Evolutionary conservation across 2,329 filamentous ascomycete species (phyloP).

Genomic region (Colletotrichum magnum): DNA sequence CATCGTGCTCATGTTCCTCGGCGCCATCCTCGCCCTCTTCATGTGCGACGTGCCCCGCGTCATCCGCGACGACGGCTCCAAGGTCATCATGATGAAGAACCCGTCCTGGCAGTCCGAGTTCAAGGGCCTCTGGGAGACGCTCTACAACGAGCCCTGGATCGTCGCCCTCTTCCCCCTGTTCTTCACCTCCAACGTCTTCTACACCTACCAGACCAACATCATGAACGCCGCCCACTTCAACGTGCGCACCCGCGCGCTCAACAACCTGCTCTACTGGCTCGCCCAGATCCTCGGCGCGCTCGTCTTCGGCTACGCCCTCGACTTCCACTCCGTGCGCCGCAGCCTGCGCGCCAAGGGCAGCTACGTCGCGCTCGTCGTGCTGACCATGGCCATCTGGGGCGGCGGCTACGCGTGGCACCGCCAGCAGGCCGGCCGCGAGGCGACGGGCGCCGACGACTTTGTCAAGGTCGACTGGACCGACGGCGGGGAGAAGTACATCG

Average conservation of each 20-base stretch:
- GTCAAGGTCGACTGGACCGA: constrained; percentile 74
- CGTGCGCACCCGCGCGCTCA: constrained; percentile 81
- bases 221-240: constrained; percentile 81
- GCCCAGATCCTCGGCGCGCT: constrained; percentile 84
- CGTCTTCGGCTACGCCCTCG: constrained; percentile 80
- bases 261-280: constrained; percentile 83
- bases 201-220: constrained; percentile 80
- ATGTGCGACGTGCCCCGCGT: constrained; percentile 81
- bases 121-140: constrained; percentile 80
- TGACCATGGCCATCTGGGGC: constrained; percentile 87
- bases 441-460: constrained; percentile 46
- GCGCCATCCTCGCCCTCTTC: constrained; percentile 77
- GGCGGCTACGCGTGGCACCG: constrained; percentile 85
- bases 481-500: constrained; percentile 71
- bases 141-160: constrained; percentile 80
- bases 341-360: constrained; percentile 76
- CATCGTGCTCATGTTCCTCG: constrained; percentile 83
- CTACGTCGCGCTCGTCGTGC: constrained; percentile 72
- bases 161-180: constrained; percentile 86
- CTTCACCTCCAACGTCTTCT: constrained; percentile 87
- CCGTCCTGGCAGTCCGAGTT: constrained; percentile 88
- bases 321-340: constrained; percentile 71
- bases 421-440: constrained; percentile 66
- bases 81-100: constrained; percentile 91
- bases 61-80: constrained; percentile 81